A percentile compares a stretch with the other conserved stretches of the same genome.
These are phyloP conservation scores for Phaeosphaeriaceae sp. DNA, from an alignment of 2,329 filamentous ascomycete genomes.

Conservation along the genomic window DNA sequence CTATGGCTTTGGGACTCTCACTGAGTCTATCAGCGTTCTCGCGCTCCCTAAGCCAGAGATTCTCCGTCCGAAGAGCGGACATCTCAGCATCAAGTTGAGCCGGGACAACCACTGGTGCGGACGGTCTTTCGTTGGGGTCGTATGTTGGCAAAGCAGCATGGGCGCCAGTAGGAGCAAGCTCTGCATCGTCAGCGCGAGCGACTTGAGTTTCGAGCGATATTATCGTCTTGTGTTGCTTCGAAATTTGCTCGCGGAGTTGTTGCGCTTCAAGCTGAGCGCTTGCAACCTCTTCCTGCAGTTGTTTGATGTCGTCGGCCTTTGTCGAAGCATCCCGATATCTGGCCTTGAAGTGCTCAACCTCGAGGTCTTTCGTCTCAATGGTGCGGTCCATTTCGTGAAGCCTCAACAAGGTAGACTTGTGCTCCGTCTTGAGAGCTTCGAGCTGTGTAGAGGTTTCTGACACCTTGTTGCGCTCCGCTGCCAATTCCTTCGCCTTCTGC, in stretches of 20 bases:
- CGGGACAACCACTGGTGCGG: conserved; percentile 14
- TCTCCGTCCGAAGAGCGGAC: conserved; percentile 35
- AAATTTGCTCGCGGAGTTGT: conserved; percentile 23
- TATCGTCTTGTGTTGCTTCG: conserved; percentile 26
- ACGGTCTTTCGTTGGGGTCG: conserved; percentile 20
- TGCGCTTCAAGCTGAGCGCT: conserved; percentile 1
- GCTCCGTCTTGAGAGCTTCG: conserved; percentile 77
- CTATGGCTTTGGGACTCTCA: not conserved
- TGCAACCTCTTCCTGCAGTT: conserved; percentile 29
- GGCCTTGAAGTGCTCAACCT: conserved; percentile 90
- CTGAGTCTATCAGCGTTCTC: conserved; percentile 17
- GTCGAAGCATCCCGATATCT: conserved; percentile 36
- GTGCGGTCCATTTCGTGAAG: conserved; percentile 81
- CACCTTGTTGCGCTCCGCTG: conserved; percentile 79
- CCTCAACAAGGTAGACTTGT: conserved; percentile 72
- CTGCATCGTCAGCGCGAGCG: conserved; percentile 13
- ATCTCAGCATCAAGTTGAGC: conserved; percentile 24
- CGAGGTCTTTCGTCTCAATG: conserved; percentile 65
- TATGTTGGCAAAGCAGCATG: conserved; percentile 6
- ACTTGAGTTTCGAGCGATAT: conserved; percentile 20
- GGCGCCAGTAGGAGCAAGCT: conserved; percentile 3
- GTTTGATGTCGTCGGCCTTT: conserved; percentile 31
- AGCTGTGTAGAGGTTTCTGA: conserved; percentile 87
- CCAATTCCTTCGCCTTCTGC: conserved; percentile 79
- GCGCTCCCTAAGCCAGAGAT: conserved; percentile 37